phyloP scores from a whole-genome alignment of 2,329 filamentous ascomycete genomes.

The Aquanectria penicillioides region DNA sequence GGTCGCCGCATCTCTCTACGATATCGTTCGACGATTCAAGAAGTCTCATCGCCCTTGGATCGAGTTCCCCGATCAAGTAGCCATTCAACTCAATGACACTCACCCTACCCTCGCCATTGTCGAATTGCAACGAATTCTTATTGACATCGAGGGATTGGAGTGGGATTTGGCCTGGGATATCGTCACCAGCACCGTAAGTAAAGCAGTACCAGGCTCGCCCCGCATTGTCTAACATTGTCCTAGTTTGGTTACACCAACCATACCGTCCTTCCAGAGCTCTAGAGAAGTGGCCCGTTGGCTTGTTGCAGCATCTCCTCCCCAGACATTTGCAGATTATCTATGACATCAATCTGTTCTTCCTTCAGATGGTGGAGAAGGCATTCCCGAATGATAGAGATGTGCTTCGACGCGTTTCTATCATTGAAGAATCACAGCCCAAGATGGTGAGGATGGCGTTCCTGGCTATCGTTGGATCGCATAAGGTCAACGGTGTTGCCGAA shows the following conservation, averaged over 20 bases:
- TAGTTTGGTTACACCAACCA: slow-evolving; percentile 98
- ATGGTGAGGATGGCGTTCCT: slow-evolving; percentile 98
- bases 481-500: slow-evolving; percentile 98
- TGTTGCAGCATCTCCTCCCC: slow-evolving; percentile 92
- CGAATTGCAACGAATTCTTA: slow-evolving; percentile 90
- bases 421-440: slow-evolving; percentile 96
- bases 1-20: slow-evolving; percentile 95
- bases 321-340: slow-evolving; percentile 97
- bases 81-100: slow-evolving; percentile 98
- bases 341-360: slow-evolving; percentile 95
- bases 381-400: slow-evolving; percentile 93
- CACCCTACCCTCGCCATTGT: slow-evolving; percentile 97
- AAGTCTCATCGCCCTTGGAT: slow-evolving; percentile 92
- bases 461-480: slow-evolving; percentile 96
- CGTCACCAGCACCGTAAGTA: slow-evolving; percentile 71
- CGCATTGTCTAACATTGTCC: slow-evolving; percentile 27
- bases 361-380: slow-evolving; percentile 87
- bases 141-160: slow-evolving; percentile 89
- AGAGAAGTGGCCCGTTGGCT: slow-evolving; percentile 97
- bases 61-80: slow-evolving; percentile 93
- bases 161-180: slow-evolving; percentile 95
- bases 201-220: background rate
- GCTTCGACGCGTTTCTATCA: slow-evolving; percentile 89
- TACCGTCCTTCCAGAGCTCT: slow-evolving; percentile 96
- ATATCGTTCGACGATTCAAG: slow-evolving; percentile 98